Percentiles rank a stretch among this genome's conserved stretches.
These are phyloP conservation scores for Puccinellia tenuiflora DNA, from an alignment of 176 grass and related monocot species.

Conservation along the genomic window DNA sequence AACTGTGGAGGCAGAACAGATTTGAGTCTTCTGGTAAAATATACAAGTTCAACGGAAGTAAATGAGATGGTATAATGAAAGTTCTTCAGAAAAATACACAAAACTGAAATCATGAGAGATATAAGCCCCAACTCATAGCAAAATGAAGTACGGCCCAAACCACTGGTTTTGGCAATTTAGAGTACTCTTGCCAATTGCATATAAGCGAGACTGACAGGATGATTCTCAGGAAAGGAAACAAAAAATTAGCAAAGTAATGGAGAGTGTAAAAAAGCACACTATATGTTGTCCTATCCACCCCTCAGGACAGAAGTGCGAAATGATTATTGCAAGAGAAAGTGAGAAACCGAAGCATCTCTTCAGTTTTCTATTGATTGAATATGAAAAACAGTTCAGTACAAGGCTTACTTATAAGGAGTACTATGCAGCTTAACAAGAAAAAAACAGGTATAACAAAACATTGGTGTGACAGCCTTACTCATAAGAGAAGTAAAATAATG, in stretches of 20 bases:
- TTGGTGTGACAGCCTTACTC: not conserved
- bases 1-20: slow-evolving; percentile 38
- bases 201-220: not conserved
- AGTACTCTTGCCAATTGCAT: not conserved
- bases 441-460: not conserved
- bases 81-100: not conserved
- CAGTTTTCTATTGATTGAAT: not conserved
- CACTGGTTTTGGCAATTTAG: not conserved
- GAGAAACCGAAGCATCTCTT: not conserved
- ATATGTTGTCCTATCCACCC: not conserved
- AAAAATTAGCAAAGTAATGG: not conserved
- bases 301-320: not conserved
- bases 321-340: not conserved
- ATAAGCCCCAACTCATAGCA: not conserved
- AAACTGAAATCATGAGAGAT: not conserved
- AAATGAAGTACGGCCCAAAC: not conserved
- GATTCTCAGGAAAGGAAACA: not conserved
- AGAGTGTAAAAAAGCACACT: not conserved
- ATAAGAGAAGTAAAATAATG: not conserved
- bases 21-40: not conserved
- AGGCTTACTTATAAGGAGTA: not conserved
- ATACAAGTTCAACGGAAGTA: not conserved
- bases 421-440: not conserved
- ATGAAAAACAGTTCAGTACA: not conserved
- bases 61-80: not conserved